Evolutionary conservation across 2,329 filamentous ascomycete genomes (phyloP), one percentile per base, ranked within the genome.

Genomic region (Paecilomyces sp.): DNA sequence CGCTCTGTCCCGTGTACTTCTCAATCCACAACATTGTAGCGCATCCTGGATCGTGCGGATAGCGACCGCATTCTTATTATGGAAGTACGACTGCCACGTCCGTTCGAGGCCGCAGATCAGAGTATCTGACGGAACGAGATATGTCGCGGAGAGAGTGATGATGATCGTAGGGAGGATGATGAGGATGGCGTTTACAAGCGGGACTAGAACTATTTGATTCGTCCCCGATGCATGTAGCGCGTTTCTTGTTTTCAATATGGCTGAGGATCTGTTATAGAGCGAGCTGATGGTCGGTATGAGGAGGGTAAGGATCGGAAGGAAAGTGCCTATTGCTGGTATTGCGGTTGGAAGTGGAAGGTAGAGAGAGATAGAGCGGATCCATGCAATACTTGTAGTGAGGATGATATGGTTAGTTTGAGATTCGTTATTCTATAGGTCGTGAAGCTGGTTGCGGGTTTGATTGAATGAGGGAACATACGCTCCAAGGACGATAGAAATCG

Each of bases 1-100:
- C 2, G 73, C 71, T 15, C 71, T 64, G 56, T 76, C 73, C 58
- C 64, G 71, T n/a, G 68, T 65, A 50, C 72, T 75, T 34, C 71
- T 64, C 8, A 73, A 62, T 1, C 74, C 74, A 50, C 73, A 76
- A 56, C 74, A 75, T 47, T 64, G 70, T 25, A 73, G 63, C 3
- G 58, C 57, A 54, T 70, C 69, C 58, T 76, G 71, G 56, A 75
- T 74, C 1, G 67, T 54, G 22, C 73, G 69, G 41, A 75, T 71
- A 6, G 68, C 66, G 2, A 62, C 57, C 4, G 67, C 66, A 34
- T 75, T 61, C 57, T 74, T 73, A 13, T 61, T 59, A 31, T 65
- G 65, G 58, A 73, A 75, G 57, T 69, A 68, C 1, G 22, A 18
- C 56, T 70, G 69, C 72, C 72, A 75, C 60, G 69, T 63, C 25